phyloP scores from a whole-genome alignment of 352 stramenopile genomes.

The Phytopythium montanum region DNA sequence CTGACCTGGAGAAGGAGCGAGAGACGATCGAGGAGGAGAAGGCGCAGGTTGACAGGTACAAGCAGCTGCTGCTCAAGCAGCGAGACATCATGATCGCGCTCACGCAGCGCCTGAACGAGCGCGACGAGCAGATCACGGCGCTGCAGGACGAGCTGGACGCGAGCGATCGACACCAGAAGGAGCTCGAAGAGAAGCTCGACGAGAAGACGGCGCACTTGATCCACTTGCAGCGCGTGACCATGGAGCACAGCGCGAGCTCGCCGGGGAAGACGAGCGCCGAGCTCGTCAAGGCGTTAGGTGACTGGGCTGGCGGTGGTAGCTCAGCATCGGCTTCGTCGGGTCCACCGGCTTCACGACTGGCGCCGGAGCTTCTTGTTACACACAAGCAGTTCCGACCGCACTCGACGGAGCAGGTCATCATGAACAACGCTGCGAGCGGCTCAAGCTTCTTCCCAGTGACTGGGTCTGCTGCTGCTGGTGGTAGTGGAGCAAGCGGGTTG shows the following conservation, averaged over 20 bases:
- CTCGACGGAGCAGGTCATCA: conserved; percentile 28
- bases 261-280: conserved; percentile 56
- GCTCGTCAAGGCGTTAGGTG: conserved; percentile 58
- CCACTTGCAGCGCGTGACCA: conserved; percentile 89
- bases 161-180: conserved; percentile 91
- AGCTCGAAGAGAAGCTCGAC: conserved; percentile 92
- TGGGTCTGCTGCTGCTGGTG: background rate
- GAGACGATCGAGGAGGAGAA: conserved; percentile 95
- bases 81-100: conserved; percentile 96
- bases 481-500: conserved; percentile 18
- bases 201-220: conserved; percentile 93
- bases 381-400: conserved; percentile 71
- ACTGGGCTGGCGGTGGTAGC: conserved; percentile 28
- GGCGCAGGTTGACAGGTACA: conserved; percentile 94
- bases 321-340: background rate
- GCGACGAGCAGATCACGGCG: conserved; percentile 95
- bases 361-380: conserved; percentile 46
- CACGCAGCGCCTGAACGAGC: conserved; percentile 93
- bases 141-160: conserved; percentile 94
- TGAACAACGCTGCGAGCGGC: conserved; percentile 30
- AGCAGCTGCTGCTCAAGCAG: conserved; percentile 95
- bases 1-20: conserved; percentile 92
- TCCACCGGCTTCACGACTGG: background rate
- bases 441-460: conserved; percentile 1
- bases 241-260: conserved; percentile 83